These are phyloP conservation scores for Ophidiomyces ophidiicola DNA, from an alignment of 2,329 filamentous ascomycete species.

Conservation along the genomic window DNA sequence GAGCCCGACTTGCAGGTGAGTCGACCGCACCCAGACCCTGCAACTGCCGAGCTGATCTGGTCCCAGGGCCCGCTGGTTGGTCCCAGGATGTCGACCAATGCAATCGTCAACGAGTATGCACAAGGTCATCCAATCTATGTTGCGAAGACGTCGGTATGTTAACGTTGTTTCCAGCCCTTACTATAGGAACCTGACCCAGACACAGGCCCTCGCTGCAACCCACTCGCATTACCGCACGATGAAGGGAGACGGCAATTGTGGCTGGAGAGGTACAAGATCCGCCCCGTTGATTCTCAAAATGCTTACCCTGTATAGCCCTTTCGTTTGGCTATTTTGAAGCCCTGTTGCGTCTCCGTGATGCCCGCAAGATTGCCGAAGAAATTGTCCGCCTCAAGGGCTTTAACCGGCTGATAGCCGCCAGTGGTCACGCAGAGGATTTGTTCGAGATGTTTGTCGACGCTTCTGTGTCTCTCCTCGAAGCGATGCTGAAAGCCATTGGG, in stretches of 20 bases:
- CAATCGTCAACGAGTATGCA: constrained; percentile 74
- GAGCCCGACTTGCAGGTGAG: constrained; percentile 46
- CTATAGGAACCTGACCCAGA: background rate
- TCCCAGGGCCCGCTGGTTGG: constrained; percentile 73
- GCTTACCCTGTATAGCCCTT: constrained; percentile 50
- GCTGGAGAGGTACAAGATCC: constrained; percentile 77
- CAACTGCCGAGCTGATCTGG: constrained; percentile 6
- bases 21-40: background rate
- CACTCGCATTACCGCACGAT: constrained; percentile 82
- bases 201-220: constrained; percentile 62
- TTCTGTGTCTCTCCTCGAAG: constrained; percentile 54
- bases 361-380: constrained; percentile 55
- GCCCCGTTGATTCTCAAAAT: background rate
- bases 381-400: constrained; percentile 58
- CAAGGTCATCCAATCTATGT: constrained; percentile 75
- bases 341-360: constrained; percentile 56
- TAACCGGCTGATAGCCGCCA: constrained; percentile 55
- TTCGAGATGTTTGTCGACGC: constrained; percentile 77
- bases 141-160: constrained; percentile 65
- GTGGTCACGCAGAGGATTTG: constrained; percentile 56
- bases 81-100: constrained; percentile 60
- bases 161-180: background rate
- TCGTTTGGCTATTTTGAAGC: constrained; percentile 89
- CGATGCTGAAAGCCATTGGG: constrained; percentile 48
- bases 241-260: constrained; percentile 89